Base-by-base conservation (phyloP, 306 rosid genomes). In the Castanea mollissima region DNA sequence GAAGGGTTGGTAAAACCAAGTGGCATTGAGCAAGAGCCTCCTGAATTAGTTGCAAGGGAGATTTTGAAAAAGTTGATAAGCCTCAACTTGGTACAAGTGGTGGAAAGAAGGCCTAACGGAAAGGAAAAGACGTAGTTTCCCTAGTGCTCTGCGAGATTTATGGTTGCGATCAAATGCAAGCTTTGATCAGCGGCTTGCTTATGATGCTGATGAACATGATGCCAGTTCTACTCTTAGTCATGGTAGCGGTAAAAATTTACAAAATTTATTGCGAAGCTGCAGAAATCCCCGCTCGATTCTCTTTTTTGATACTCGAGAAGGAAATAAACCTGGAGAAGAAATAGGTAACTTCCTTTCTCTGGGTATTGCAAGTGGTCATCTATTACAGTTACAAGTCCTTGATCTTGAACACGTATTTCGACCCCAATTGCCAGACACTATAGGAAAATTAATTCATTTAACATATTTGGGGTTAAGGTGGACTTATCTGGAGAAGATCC, bases 241-340 rank as follows among this genome's bases (percentile, higher is more conserved):
- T 46, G 52, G 52, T 2, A 46, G 51, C 51, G 0, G 51, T 2
- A 44, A 6, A 44, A 7, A 44, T 7, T 44, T 3, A 46, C 52
- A 9, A 10, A 9, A 46, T 46, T 8, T 46, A 46, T 46, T 46
- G 14, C 14, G 52, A 46, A 46, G 52, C 12, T 46, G 14, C 52
- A 46, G 52, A 46, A 46, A 46, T 46, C 52, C 52, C 52, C 52
- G 1, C 41, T 35, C 41, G 0, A 35, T 35, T 35, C 41, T 35
- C 41, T 35, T 35, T 1, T 35, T 35, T 35, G 41, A 35, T 35
- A 35, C 21, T 52, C 19, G 46, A 63, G 82, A 79, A 79, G 90
- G 85, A 52, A 25, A 51, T 20, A 74, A 69, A 67, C 87, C 86
- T 7, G 84, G 86, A 67, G 82, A 87, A 75, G 69, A 69, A 5